Evolutionary conservation across 2,329 filamentous ascomycete genomes (phyloP), one percentile per base, ranked within the genome.

Genomic region (Alternaria alternata): DNA sequence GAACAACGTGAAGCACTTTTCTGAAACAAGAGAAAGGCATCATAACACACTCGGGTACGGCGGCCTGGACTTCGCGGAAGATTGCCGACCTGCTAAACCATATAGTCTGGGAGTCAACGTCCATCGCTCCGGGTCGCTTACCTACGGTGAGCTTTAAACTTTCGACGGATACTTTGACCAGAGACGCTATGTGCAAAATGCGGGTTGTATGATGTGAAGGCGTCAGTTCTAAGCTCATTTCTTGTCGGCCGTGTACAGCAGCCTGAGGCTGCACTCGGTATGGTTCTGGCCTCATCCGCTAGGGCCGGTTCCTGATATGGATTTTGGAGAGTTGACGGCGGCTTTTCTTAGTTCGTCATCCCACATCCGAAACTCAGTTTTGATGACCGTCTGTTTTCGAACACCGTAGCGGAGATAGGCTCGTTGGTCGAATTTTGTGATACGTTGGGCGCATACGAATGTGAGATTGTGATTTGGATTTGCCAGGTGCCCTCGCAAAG

Each of bases 221-320:
- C 46, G 30, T 32, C 46, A 14, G 14, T 36, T 18, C 46, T 6
- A 36, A 49, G 30, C 32, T 3, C 46, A 5, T 36, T 38, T 11
- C 6, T n/a, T 16, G 16, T 49, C 32, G 22, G 46, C 20, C 14
- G 22, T 22, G 32, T 36, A 22, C 12, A 12, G 9, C 14, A 38
- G 22, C 22, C 30, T 49, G 32, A 49, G 46, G 46, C 30, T n/a
- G 20, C 46, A 38, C 46, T 49, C 9, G 46, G 46, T n/a, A 49
- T 36, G 20, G 46, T 9, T 32, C 18, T 36, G 46, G 30, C 46
- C 20, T 49, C 20, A 36, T 38, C 22, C 32, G 30, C 22, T 26
- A 38, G 20, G 46, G 30, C 16, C 18, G 34, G 18, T 22, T 32
- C 46, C 46, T 18, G 7, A n/a, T 24, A 3, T 24, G 20, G 30